These are phyloP conservation scores for Mollisiaceae sp. DNA, from an alignment of 2,329 filamentous ascomycete genomes.

Conservation along the genomic window DNA sequence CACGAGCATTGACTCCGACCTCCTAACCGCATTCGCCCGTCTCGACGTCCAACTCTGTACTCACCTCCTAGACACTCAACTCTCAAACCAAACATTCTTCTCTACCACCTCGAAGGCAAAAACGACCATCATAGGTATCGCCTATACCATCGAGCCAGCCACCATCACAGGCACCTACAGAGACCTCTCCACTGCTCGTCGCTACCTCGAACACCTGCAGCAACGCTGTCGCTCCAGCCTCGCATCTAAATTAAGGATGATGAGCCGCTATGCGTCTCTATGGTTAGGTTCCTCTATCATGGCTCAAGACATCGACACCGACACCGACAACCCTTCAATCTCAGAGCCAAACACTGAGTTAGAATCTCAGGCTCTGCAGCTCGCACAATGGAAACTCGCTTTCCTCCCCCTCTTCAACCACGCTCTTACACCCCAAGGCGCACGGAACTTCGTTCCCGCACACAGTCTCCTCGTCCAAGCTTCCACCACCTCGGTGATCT, in stretches of 20 bases:
- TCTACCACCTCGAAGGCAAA: not conserved
- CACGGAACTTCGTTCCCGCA: not conserved
- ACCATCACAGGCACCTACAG: too few species aligned
- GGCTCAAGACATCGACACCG: too few species aligned
- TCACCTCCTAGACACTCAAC: not conserved
- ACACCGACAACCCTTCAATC: too few species aligned
- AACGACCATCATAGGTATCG: not conserved
- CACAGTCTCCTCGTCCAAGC: not conserved
- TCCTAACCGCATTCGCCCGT: not conserved
- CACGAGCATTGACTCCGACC: not conserved
- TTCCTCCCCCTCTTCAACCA: not conserved
- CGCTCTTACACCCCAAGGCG: not conserved
- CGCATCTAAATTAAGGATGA: too few species aligned
- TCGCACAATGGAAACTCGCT: not conserved
- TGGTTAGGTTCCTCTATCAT: too few species aligned
- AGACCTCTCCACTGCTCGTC: too few species aligned
- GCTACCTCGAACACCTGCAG: too few species aligned
- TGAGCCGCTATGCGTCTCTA: too few species aligned
- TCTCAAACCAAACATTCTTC: not conserved
- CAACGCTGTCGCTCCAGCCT: too few species aligned
- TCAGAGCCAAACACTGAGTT: too few species aligned
- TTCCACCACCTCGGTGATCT: not conserved
- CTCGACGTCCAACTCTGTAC: not conserved
- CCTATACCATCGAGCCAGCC: not conserved
- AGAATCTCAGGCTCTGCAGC: not conserved